Base-by-base conservation (phyloP, 257 asterid species). In the Fraxinus pennsylvanica region DNA sequence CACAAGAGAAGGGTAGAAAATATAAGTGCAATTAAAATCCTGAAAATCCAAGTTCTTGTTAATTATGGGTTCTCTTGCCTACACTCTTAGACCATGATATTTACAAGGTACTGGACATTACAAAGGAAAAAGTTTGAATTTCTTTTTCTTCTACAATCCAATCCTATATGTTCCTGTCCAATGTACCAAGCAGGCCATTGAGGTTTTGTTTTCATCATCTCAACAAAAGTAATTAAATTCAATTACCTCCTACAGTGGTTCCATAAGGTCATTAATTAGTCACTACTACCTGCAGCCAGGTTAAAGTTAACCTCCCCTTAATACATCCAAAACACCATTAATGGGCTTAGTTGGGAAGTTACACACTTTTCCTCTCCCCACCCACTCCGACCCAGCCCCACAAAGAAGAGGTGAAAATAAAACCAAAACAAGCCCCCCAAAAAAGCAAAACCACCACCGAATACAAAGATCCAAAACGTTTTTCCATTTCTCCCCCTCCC, bases 391-490 rank as follows among this genome's bases (percentile, higher is more conserved):
- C 61, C 45, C 74, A 17, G 65, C 39, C 75, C 82, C 63, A 9
- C 27, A 78, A 77, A 68, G 45, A 57, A 59, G 65, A 73, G 71
- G 65, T 38, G 27, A 39, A 54, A 41, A 15, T 67, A 66, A 76
- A 76, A 77, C 52, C 61, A 47, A 81, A 75, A 3, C 74, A 82
- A 78, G 71, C 43, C 25, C 65, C 50, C 33, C 19, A 36, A 43
- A 65, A 47, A 80, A 68, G 35, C 33, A 80, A 10, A 81, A 25
- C 29, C 41, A 74, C 66, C 63, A 30, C 29, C 21, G 38, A 27
- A 12, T 74, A 71, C 73, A 86, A 89, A 85, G 92, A 83, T 85
- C 85, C 75, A 81, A 78, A 66, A 57, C 85, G 78, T 86, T 75
- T 68, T 70, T 77, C 74, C 73, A 41, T 32, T 35, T 47, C 54